Percentiles rank a stretch among this genome's conserved stretches.
phyloP scores from a whole-genome alignment of 495 filamentous ascomycete species.

The Penicillium alfredii region DNA sequence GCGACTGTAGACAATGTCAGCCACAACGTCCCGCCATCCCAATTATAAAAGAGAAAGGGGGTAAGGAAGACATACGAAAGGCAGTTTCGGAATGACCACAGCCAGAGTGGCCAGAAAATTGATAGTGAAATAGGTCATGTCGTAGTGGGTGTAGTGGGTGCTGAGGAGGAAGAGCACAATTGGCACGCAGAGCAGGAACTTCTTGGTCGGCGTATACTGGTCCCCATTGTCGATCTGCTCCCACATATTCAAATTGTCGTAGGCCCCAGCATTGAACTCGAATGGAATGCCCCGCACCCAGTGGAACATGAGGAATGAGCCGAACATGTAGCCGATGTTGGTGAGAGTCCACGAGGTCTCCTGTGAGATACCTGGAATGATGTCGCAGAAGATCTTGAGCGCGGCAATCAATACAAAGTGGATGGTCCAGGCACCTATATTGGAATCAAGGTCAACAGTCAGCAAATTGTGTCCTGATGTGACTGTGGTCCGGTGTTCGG shows the following conservation, averaged over 20 bases:
- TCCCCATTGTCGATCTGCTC: conserved; percentile 99
- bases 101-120: conserved; percentile 87
- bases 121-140: conserved; percentile 91
- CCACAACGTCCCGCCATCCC: background rate
- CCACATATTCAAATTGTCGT: conserved; percentile 99
- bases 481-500: background rate
- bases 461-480: background rate
- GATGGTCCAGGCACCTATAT: conserved; percentile 89
- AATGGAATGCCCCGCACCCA: conserved; percentile 97
- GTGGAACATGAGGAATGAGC: conserved; percentile 99
- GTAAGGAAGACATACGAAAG: conserved; percentile 60
- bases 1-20: conserved; percentile 34
- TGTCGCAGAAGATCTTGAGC: conserved; percentile 94
- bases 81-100: conserved; percentile 93
- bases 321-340: conserved; percentile 98
- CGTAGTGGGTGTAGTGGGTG: conserved; percentile 98
- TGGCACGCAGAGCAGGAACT: conserved; percentile 90
- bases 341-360: conserved; percentile 98
- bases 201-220: conserved; percentile 97
- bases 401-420: conserved; percentile 83
- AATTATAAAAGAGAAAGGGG: background rate
- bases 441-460: conserved; percentile 7
- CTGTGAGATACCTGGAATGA: conserved; percentile 88
- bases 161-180: conserved; percentile 91
- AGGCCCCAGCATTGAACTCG: conserved; percentile 98